A percentile compares a stretch with the other conserved stretches of the same genome.
These are phyloP conservation scores for Cercospora sesami DNA, from an alignment of 2,329 filamentous ascomycete species.

Conservation along the genomic window DNA sequence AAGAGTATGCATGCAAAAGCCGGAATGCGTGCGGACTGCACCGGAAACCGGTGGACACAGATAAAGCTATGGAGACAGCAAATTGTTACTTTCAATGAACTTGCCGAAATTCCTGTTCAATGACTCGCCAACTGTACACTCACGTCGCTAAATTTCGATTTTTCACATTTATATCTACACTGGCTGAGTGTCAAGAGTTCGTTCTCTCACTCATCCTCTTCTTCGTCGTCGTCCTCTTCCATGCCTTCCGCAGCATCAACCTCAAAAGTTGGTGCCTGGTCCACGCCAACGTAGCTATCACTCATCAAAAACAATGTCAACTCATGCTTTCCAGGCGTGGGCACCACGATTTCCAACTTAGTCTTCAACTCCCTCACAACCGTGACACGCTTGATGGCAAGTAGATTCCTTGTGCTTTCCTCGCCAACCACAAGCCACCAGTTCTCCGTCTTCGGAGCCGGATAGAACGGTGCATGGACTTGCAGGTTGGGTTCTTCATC, in stretches of 20 bases:
- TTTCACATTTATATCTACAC: background rate
- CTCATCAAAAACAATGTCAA: conserved; percentile 94
- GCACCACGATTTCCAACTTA: conserved; percentile 84
- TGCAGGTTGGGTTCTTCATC: conserved; percentile 74
- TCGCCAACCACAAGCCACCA: conserved; percentile 98
- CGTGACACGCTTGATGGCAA: conserved; percentile 93
- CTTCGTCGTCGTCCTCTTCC: conserved; percentile 90
- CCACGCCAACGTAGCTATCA: conserved; percentile 93
- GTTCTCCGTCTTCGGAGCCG: conserved; percentile 87
- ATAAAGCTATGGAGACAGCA: background rate
- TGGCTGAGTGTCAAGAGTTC: background rate
- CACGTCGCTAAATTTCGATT: background rate
- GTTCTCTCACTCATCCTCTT: conserved; percentile 54
- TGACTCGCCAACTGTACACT: background rate
- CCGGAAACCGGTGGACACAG: background rate
- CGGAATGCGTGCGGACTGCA: background rate
- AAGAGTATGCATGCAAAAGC: background rate
- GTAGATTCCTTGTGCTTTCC: conserved; percentile 79
- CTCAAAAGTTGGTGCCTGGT: conserved; percentile 88
- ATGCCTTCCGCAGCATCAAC: conserved; percentile 86
- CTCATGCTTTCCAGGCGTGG: conserved; percentile 77
- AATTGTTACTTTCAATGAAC: background rate
- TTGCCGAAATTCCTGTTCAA: no score
- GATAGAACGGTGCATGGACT: conserved; percentile 95
- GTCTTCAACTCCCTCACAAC: conserved; percentile 76